Conservation (phyloP, 306 rosid genomes). For the Castanea sativa region DNA sequence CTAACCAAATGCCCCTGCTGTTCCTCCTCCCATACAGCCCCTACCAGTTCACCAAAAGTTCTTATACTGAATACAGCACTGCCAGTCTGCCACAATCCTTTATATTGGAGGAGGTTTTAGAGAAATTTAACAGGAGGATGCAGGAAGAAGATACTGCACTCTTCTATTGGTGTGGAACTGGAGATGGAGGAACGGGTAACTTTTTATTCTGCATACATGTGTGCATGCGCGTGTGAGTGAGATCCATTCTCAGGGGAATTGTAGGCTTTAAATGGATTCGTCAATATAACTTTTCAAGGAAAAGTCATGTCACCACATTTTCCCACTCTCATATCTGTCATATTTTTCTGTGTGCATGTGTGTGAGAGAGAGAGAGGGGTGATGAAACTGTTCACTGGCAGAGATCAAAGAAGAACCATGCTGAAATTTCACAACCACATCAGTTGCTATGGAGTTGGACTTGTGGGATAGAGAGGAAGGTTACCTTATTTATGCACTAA, state of each 20-base stretch:
- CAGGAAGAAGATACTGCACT: neutral
- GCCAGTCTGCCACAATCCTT: neutral
- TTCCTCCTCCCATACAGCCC: fast-evolving
- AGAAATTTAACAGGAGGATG: neutral
- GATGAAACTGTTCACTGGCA: neutral
- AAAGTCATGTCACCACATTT: no score
- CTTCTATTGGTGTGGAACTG: neutral
- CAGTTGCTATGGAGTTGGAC: neutral
- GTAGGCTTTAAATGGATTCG: no score
- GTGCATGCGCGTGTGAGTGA: neutral
- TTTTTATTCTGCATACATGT: neutral
- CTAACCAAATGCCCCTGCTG: no score
- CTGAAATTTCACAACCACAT: neutral
- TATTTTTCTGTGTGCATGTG: no score
- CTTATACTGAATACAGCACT: neutral
- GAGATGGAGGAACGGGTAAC: neutral
- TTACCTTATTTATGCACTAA: neutral
- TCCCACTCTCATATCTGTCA: no score
- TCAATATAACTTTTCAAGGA: no score
- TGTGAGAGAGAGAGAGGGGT: neutral
- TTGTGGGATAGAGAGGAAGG: neutral
- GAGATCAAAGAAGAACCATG: neutral
- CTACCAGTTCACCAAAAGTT: no score
- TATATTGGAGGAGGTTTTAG: neutral
- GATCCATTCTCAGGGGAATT: no score